phyloP scores from a whole-genome alignment of 306 rosid species.

The barrel medic (Medicago truncatula) region MtrunA17r5.0-ANR NC_053044.1:34885001-34885500 shows the following conservation, averaged over 20 bases:
- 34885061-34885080: conserved; percentile 93
- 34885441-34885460: too few relatives aligned
- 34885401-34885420: neutral
- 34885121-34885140: conserved; percentile 88
- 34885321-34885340: neutral
- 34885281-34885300: conserved; percentile 10
- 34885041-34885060: conserved; percentile 94
- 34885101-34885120: conserved; percentile 87
- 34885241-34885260: conserved; percentile 37
- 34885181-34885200: conserved; percentile 31
- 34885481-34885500: too few relatives aligned
- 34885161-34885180: conserved; percentile 32
- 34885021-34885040: conserved; percentile 91
- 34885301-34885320: neutral
- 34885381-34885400: neutral
- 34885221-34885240: conserved; percentile 28
- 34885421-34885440: neutral
- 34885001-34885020: conserved; percentile 78
- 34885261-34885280: conserved; percentile 23
- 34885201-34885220: conserved; percentile 32
- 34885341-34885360: neutral
- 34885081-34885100: conserved; percentile 95
- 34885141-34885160: conserved; percentile 34
- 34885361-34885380: neutral
- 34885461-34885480: too few relatives aligned